A percentile compares a stretch with the other conserved stretches of the same genome.
Conservation (phyloP, 1,284 basidiomycete species). For the Schizophyllum amplum region DNA sequence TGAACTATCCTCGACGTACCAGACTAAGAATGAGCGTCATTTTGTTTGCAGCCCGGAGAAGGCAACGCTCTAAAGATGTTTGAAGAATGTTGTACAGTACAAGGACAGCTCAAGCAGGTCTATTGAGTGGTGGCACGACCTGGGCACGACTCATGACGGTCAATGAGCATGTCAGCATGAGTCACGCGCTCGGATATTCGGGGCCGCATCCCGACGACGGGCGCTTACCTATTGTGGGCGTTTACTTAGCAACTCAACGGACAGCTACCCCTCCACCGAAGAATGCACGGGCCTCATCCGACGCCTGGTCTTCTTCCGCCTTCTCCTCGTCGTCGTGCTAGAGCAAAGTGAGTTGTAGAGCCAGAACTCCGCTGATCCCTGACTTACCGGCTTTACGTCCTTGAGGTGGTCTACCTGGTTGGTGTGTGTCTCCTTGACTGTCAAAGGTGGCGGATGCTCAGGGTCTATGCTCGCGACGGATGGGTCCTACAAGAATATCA, state of each 20-base stretch:
- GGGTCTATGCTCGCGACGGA: slow-evolving; percentile 7
- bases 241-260: background rate
- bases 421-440: slow-evolving; percentile 21
- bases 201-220: too few relatives aligned
- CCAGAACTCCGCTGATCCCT: background rate
- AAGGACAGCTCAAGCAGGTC: too few relatives aligned
- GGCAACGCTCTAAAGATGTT: too few relatives aligned
- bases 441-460: slow-evolving; percentile 11
- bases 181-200: too few relatives aligned
- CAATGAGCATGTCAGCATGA: too few relatives aligned
- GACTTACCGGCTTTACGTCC: slow-evolving; percentile 7
- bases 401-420: slow-evolving; percentile 21
- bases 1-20: too few relatives aligned
- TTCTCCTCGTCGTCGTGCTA: slow-evolving; percentile 10
- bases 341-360: background rate
- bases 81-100: too few relatives aligned
- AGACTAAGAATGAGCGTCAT: too few relatives aligned
- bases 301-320: slow-evolving; percentile 15
- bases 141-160: too few relatives aligned
- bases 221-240: too few relatives aligned
- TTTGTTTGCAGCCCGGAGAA: too few relatives aligned
- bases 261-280: slow-evolving; percentile 17
- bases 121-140: too few relatives aligned
- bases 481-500: slow-evolving; percentile 1
- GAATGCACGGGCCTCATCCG: slow-evolving; percentile 21